Evolutionary conservation across 1,284 basidiomycete genomes (phyloP).

Genomic region (Cutaneotrichosporon mucoides): DNA sequence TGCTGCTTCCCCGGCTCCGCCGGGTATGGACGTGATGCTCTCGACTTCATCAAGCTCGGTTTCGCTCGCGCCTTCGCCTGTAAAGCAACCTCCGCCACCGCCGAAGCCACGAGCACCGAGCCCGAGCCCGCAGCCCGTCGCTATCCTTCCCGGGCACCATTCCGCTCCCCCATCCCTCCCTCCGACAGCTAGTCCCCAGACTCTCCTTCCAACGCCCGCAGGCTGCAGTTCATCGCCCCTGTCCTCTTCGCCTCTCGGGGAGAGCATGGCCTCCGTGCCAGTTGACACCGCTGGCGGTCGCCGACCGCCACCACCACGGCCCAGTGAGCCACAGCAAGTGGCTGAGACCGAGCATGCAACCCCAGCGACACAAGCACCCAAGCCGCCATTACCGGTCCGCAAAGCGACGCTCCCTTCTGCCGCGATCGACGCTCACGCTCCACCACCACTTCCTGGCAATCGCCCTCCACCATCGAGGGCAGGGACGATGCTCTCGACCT

Average conservation of each 20-base stretch:
- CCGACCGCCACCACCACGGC: not conserved
- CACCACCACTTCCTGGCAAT: conserved; percentile 10
- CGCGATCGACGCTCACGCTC: not conserved
- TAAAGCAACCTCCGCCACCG: conserved; percentile 1
- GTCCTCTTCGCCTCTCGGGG: too few species aligned
- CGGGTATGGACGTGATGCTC: conserved; percentile 2
- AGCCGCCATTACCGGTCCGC: conserved; percentile 11
- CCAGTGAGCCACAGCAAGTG: not conserved
- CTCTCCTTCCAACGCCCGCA: not conserved
- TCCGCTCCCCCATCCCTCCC: not conserved
- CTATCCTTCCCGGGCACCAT: not conserved
- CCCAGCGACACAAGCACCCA: not conserved
- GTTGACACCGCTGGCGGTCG: not conserved
- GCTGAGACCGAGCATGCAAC: too few species aligned
- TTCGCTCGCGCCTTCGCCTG: too few species aligned
- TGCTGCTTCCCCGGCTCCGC: not conserved
- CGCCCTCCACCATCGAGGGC: not conserved
- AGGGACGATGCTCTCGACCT: not conserved
- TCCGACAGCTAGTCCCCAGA: not conserved
- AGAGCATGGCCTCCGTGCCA: too few species aligned
- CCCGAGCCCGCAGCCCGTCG: not conserved
- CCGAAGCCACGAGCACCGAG: conserved; percentile 3
- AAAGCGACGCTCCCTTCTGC: conserved; percentile 3
- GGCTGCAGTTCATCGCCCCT: not conserved
- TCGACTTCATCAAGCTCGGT: conserved; percentile 2